Base-by-base conservation (phyloP, 1,139 yeast species). In the Blastobotrys arbuscula region DNA sequence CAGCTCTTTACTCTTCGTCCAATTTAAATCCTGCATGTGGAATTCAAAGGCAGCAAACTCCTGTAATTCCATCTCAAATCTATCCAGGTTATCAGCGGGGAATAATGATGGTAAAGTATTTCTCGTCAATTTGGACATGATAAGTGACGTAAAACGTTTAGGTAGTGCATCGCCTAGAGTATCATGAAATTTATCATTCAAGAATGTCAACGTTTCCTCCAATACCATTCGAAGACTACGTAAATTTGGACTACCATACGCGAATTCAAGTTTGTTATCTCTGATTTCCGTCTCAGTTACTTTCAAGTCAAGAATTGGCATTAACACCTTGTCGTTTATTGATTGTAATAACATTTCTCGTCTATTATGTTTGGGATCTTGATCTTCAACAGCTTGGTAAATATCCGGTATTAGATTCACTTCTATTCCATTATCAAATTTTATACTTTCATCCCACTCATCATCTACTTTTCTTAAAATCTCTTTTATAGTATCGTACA, bases 1-100 rank as follows among this genome's bases (percentile, higher is more conserved):
- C 24, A 65, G 52, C 10, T 61, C 66, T 9, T 50, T 44, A 1
- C 58, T 51, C 16, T 53, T 49, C 13, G 51, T 49, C 65, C 67
- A 60, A 2, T 53, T 54, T 2, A 47, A 37, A 2, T 51, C 48
- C 6, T 28, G 47, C 38, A 62, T 46, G 23, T 52, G 53, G 18
- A 49, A 50, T 23, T 63, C 63, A 36, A 64, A 59, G 4, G 53
- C 55, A 21, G 48, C 53, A 3, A 61, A 50, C 13, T 51, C 52
- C 2, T 33, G 47, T 9, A 62, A 47, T 26, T 59, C 53, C 34
- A 35, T 24, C 21, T 50, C 50, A 42, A 60, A 61, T 20, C 9
- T 36, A 2, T 46, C 48, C 16, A 60, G 36, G 4, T 53, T 53
- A 6, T 41, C 20, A 3, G 57, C 43, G 2, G 68, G 68, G 19